Evolutionary conservation across 768 basidiomycete species (phyloP), one percentile per base, ranked within the genome.

Genomic region (Psilocybe cyanescens): DNA sequence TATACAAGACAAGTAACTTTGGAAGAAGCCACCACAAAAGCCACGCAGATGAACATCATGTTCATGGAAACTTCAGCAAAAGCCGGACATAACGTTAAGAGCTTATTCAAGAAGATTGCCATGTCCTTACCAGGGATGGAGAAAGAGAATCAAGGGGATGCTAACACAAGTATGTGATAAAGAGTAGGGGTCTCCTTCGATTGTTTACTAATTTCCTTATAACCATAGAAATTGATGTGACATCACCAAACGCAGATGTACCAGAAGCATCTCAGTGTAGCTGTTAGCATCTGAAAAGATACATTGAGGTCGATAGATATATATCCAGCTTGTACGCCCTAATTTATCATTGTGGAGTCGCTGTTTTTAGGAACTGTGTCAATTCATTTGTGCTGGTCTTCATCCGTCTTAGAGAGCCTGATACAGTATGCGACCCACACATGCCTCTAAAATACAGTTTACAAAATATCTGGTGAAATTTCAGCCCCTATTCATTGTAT

Each of bases 21-120:
- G 3, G 97, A 99, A 73, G 97, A 99, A 72, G 94, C 97, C 9
- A 97, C 96, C 28, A 86, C 89, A 48, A 95, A 95, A 71, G 85
- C 95, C 12, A 90, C 93, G 48, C 90, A 97, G 73, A 79, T 97
- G 64, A 90, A 89, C 69, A 94, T 99, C 67, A 94, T 99, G 90
- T 97, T 97, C 72, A 99, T 99, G 90, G 97, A 99, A 78, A 99
- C 97, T 8, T 97, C 95, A 30, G 97, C 97, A 31, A 99, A 99
- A 75, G 97, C 97, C 6, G 97, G 97, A 2, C 97, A 99, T 74
- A 99, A 99, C 66, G 97, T 99, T 63, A 99, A 99, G 81, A 93
- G 93, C 66, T 76, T 99, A 67, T 99, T 99, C 84, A 96, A 98
- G 81, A 99, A 99, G 83, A 99, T 99, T 66, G 97, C 97, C 1